Evolutionary conservation across 2,329 filamentous ascomycete genomes (phyloP), one percentile per base, ranked within the genome.

Genomic region (Mollisia scopiformis): DNA sequence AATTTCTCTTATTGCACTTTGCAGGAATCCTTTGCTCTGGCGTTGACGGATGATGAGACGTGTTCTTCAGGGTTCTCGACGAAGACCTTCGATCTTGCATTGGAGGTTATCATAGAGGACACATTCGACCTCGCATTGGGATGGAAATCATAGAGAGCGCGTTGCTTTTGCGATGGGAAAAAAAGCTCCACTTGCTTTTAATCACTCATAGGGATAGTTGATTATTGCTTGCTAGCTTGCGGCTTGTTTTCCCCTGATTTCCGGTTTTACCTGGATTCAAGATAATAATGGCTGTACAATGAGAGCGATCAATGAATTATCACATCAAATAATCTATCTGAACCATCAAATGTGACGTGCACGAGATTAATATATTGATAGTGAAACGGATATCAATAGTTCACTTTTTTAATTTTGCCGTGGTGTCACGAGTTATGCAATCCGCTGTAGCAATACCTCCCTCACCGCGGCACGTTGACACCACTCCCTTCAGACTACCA

Each of bases 171-270:
- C n/a, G n/a, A 46, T 51, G 49, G 33, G 19, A 28, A 23, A n/a
- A 51, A 51, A 51, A 51, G 49, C 49, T 51, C 49, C 49, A 51
- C 49, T 51, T 51, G 49, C 49, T 51, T 31, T 31, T 51, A 51
- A 31, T n/a, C n/a, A n/a, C n/a, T n/a, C n/a, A n/a, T 51, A 51
- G 23, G 39, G 23, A 43, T 19, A 51, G 16, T 31, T 23, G 16
- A 23, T 51, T 51, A n/a, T 6, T 33, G 19, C 27, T 31, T 41
- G 7, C 14, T 41, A 21, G 39, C 39, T 23, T 35, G 31, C n/a
- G n/a, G 33, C 33, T 37, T 37, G 33, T 37, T 19, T 21, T 43
- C 39, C 16, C 16, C 16, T 43, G 39, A 19, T 6, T 23, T 21
- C 11, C 13, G 23, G n/a, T 23, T 43, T 43, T 10, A 21, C 13